Conservation (phyloP, 805 yeast genomes). For the fission yeast (Schizosaccharomyces pombe) region DNA sequence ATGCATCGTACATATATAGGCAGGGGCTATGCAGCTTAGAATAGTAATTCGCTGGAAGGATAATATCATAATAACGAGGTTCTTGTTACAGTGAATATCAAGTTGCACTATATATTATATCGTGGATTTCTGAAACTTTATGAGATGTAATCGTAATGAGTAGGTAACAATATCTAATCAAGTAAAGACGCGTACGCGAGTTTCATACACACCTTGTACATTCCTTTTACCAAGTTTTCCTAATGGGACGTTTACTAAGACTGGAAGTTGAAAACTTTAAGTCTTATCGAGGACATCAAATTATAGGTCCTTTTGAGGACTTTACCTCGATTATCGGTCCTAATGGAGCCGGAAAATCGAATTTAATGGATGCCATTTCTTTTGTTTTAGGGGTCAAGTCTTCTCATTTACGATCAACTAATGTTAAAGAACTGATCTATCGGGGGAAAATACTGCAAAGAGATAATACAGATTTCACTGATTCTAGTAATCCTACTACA, state of each 20-base stretch:
- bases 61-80: too few species aligned
- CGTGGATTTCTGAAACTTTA: too few species aligned
- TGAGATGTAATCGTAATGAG: too few species aligned
- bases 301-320: conserved; percentile 26
- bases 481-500: conserved; percentile 9
- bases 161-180: too few species aligned
- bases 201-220: too few species aligned
- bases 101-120: too few species aligned
- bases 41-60: too few species aligned
- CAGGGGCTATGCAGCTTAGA: too few species aligned
- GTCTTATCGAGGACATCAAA: conserved; percentile 58
- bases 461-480: conserved; percentile 10
- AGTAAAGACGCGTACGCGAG: background rate
- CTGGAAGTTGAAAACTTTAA: conserved; percentile 71
- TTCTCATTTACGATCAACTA: conserved; percentile 48
- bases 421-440: conserved; percentile 54
- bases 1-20: too few species aligned
- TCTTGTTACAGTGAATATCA: too few species aligned
- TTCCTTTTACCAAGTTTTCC: background rate
- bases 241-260: conserved; percentile 65
- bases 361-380: conserved; percentile 91
- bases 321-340: conserved; percentile 90
- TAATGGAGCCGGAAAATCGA: conserved; percentile 95
- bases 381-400: conserved; percentile 76
- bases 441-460: conserved; percentile 31